These are phyloP conservation scores for Forsythia viridissima DNA, from an alignment of 257 asterid genomes.

Conservation along the genomic window DNA sequence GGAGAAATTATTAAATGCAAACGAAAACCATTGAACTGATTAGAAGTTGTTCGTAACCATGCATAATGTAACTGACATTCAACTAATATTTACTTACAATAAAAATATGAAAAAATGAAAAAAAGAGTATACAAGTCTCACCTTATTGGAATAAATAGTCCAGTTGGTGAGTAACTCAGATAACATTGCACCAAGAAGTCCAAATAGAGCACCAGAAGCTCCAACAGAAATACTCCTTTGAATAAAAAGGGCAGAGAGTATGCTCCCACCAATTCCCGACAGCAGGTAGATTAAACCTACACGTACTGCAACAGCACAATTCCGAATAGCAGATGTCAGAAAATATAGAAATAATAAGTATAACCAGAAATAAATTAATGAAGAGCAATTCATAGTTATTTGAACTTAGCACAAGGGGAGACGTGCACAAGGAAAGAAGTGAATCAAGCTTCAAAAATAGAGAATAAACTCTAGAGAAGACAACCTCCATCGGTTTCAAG, in stretches of 20 bases:
- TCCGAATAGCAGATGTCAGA: too few species aligned
- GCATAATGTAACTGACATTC: too few species aligned
- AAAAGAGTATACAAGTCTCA: constrained; percentile 10
- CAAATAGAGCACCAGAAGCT: constrained; percentile 98
- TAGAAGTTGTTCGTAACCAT: too few species aligned
- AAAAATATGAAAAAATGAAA: not conserved
- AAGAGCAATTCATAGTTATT: too few species aligned
- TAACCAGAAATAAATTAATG: too few species aligned
- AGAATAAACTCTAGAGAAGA: too few species aligned
- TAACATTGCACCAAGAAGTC: constrained; percentile 98
- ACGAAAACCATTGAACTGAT: not conserved
- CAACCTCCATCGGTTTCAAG: too few species aligned
- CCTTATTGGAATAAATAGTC: constrained; percentile 95
- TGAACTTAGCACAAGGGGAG: too few species aligned
- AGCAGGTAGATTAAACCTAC: constrained; percentile 72
- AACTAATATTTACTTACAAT: too few species aligned
- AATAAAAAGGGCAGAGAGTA: constrained; percentile 76
- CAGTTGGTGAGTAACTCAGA: constrained; percentile 93
- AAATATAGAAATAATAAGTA: too few species aligned
- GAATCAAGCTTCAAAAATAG: too few species aligned
- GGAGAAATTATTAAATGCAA: not conserved
- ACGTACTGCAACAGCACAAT: constrained; percentile 50
- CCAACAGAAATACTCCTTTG: constrained; percentile 87
- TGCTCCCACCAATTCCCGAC: constrained; percentile 91
- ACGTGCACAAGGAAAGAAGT: too few species aligned